Evolutionary conservation across 306 rosid species (phyloP).

Genomic region (Abrus precatorius): DNA sequence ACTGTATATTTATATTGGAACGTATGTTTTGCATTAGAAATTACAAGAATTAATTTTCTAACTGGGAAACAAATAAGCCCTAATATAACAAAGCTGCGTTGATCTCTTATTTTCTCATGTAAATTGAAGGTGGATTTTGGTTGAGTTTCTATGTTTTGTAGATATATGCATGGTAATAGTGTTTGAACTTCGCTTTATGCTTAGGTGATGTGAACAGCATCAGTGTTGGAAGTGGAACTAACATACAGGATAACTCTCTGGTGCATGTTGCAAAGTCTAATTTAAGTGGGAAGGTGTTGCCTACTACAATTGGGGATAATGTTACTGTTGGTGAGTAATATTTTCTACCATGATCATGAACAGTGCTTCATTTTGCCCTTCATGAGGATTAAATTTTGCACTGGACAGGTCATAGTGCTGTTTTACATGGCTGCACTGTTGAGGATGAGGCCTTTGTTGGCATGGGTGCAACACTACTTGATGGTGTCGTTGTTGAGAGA

Average conservation of each 20-base stretch:
- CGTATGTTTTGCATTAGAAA: no score
- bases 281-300: constrained; percentile 89
- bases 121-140: constrained; percentile 17
- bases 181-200: constrained; percentile 1
- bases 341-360: constrained; percentile 27
- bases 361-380: constrained; percentile 1
- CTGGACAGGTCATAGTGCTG: constrained; percentile 85
- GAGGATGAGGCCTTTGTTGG: constrained; percentile 98
- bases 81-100: constrained; percentile 19
- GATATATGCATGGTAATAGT: not conserved
- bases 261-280: constrained; percentile 96
- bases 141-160: not conserved
- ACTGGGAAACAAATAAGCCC: no score
- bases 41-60: no score
- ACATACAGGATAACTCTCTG: constrained; percentile 93
- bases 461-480: constrained; percentile 90
- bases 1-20: no score
- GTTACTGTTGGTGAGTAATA: constrained; percentile 87
- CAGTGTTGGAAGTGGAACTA: constrained; percentile 91
- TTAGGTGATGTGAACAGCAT: constrained; percentile 92
- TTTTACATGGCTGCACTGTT: constrained; percentile 90
- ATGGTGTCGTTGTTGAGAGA: constrained; percentile 88
- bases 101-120: not conserved
- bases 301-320: constrained; percentile 85
- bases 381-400: constrained; percentile 16